These are phyloP conservation scores for Isatis tinctoria DNA, from an alignment of 345 rosid genomes.

Conservation along the genomic window DNA sequence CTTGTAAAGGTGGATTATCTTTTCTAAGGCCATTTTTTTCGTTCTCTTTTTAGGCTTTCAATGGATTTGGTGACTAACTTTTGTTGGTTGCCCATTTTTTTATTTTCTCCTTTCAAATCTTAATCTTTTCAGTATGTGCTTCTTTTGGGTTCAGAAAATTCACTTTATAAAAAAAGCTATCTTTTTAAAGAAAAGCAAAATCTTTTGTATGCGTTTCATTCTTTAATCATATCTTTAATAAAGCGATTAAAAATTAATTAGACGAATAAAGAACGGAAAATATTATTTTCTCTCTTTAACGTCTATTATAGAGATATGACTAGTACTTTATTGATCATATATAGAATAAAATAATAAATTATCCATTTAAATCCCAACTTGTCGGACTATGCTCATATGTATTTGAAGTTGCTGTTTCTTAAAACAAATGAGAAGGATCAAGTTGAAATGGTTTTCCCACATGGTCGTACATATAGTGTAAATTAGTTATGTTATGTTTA, in stretches of 20 bases:
- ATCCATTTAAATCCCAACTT: constrained; percentile 27
- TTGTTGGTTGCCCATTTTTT: constrained; percentile 24
- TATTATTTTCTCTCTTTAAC: background rate
- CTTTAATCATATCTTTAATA: constrained; percentile 39
- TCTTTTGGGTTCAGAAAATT: constrained; percentile 27
- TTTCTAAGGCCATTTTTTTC: constrained; percentile 6
- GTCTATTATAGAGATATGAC: constrained; percentile 18
- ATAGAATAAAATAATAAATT: background rate
- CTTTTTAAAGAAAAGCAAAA: constrained; percentile 36
- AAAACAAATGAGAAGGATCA: background rate
- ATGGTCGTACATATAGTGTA: background rate
- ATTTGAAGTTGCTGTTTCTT: background rate
- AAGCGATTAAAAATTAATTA: constrained; percentile 41
- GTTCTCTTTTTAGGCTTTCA: constrained; percentile 31
- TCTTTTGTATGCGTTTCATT: constrained; percentile 32
- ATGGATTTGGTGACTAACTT: constrained; percentile 41
- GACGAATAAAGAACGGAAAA: constrained; percentile 23
- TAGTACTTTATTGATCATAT: constrained; percentile 29
- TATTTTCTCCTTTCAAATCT: constrained; percentile 22
- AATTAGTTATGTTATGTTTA: background rate
- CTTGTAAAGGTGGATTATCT: constrained; percentile 28
- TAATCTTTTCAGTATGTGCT: constrained; percentile 22
- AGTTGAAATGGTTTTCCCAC: background rate
- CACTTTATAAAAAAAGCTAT: constrained; percentile 13
- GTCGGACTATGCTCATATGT: constrained; percentile 1